Evolutionary conservation across 768 basidiomycete species (phyloP), one percentile per base, ranked within the genome.

Genomic region (Cytidiella melzeri): DNA sequence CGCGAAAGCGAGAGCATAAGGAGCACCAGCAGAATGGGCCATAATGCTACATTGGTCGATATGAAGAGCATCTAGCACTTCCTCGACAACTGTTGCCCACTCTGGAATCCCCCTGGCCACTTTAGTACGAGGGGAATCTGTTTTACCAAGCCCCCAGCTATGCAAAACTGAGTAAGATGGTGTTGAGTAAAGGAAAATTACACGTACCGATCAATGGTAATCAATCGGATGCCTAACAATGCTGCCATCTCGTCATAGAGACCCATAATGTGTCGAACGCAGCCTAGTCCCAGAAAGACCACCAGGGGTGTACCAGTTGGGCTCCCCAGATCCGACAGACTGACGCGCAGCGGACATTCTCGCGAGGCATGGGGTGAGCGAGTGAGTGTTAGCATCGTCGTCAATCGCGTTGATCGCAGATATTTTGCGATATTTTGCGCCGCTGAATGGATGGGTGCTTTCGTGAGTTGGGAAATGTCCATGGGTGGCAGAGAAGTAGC

Each of bases 211-310:
- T 99, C 95, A 56, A 99, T 84, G 41, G 93, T 94, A 58, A 99
- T 93, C 47, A 99, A 72, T 48, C 95, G 73, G 28, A 99, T 73
- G 4, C 85, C 85, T 50, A 95, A 68, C 50, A 84, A 87, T 52
- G 84, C 81, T 3, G 95, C 95, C 81, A 97, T 87, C 62, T 99
- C 95, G 64, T 98, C 95, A 63, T 93, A 98, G 42, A 98, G 68
- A 12, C 90, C 93, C 76, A 96, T 87, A 50, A 97, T 77, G 65
- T 98, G 93, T 36, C 95, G 79, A 3, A 98, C 95, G 61, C 91
- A 92, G 13, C 94, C 95, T 41, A 98, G 64, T 2, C 95, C 95
- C 53, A 99, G 79, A 64, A 95, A 99, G 20, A 98, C 79, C 20
- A 99, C 70, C 7, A 98, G 79, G 0, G 95, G 95, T 58, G 81